Percentiles rank a stretch among this genome's conserved stretches.
Conservation (phyloP, 148 eudicot genomes). For the Pouteria glomerata region DNA sequence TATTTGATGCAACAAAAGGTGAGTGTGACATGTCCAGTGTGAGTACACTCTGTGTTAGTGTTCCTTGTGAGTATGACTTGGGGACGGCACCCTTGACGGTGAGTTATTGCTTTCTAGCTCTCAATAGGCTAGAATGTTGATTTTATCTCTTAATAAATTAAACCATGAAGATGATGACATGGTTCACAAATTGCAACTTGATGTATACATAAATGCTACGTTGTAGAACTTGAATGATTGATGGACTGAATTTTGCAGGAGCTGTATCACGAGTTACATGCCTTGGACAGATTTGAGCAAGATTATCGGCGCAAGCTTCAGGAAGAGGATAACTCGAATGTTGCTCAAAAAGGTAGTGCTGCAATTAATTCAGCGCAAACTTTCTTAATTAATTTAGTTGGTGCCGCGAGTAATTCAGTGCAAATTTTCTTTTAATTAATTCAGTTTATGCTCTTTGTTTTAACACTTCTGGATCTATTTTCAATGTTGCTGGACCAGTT, state of each 20-base stretch:
- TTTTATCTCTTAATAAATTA: no score
- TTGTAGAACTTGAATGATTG: neutral
- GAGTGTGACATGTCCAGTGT: no score
- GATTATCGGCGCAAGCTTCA: constrained; percentile 83
- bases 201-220: neutral
- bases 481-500: neutral
- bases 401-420: neutral
- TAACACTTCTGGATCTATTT: neutral
- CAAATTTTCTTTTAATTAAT: neutral
- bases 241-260: constrained; percentile 44
- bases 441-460: neutral
- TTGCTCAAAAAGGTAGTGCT: constrained; percentile 70
- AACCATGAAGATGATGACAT: no score
- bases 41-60: no score
- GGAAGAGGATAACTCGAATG: constrained; percentile 76
- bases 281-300: constrained; percentile 96
- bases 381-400: no score
- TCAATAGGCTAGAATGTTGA: no score
- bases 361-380: no score
- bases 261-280: constrained; percentile 90
- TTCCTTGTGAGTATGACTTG: no score
- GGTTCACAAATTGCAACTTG: neutral
- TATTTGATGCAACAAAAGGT: no score
- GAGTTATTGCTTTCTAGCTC: no score
- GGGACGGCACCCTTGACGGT: no score